Evolutionary conservation across 176 grass and related monocot species (phyloP).

Genomic region (Carex myosuroides): DNA sequence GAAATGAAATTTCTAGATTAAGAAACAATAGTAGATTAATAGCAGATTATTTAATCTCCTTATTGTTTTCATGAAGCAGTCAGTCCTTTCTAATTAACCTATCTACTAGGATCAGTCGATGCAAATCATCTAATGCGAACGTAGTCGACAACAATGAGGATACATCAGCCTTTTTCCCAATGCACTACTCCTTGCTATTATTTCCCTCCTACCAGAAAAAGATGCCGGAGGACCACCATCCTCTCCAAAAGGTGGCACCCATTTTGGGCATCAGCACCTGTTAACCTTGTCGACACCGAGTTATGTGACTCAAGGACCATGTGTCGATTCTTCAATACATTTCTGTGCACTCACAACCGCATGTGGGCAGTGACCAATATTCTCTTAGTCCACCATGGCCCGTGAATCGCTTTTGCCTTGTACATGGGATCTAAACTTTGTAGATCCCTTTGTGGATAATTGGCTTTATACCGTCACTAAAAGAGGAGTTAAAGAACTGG

Average conservation of each 20-base stretch:
- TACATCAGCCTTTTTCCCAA: neutral
- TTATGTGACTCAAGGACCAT: no score
- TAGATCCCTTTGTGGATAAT: neutral
- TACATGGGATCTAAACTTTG: neutral
- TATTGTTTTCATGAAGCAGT: neutral
- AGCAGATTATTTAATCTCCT: neutral
- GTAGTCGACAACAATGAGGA: neutral
- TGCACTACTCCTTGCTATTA: neutral
- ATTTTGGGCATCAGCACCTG: neutral
- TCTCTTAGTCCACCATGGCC: neutral
- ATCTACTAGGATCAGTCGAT: neutral
- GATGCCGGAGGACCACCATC: neutral
- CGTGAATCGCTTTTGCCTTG: neutral
- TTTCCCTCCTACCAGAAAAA: neutral
- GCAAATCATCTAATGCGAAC: neutral
- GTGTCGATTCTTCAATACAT: neutral
- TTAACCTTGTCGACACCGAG: no score
- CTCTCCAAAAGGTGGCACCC: neutral
- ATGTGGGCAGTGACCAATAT: neutral
- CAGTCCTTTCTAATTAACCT: neutral
- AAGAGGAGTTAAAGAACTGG: neutral
- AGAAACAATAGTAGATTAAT: neutral
- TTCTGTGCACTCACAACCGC: neutral
- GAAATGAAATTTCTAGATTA: neutral
- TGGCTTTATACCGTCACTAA: neutral